Base-by-base conservation (phyloP, 805 yeast species). In the Myxozyma lipomycoides region DNA sequence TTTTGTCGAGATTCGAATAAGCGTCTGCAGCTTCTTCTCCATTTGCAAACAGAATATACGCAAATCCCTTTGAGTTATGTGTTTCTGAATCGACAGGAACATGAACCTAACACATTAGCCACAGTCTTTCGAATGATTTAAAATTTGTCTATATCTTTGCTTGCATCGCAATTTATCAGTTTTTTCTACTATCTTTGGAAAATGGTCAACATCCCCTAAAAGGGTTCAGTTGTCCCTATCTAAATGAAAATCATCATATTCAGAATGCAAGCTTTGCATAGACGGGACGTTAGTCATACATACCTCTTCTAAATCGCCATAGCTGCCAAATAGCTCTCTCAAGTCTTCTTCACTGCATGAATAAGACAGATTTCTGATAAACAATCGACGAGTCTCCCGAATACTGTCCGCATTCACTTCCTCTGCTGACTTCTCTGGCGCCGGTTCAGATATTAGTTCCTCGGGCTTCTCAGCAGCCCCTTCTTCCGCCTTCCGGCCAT, bases 41-140 rank as follows among this genome's bases (percentile, higher is more conserved):
- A 55, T 78, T 73, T n/a, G 67, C 70, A 64, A 84, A 93, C 64
- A 83, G 81, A 10, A 89, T 75, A 63, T 90, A 90, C 0, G 93
- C 96, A 67, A 88, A 87, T 0, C 98, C 98, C 68, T 93, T 93
- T 1, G 96, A 84, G 61, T 81, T 78, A 9, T 95, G 95, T 0
- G 95, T 86, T 70, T 93, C 79, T 2, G 95, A 83, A 64, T 91
- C 98, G 34, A 89, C 67, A 0, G 98, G 96, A 61, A 93, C 74
- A 67, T 93, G 98, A 1, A 88, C 95, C 63, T 60, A 28, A 18
- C 32, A 28, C 32, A 7, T 28, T 28, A 12, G 32, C 7, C 12
- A 28, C 32, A n/a, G n/a, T n/a, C n/a, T 7, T 28, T 28, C 12
- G 32, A 28, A 28, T 28, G 32, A 9, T 7, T 9, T 28, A 9